Base-by-base conservation (phyloP, 345 rosid genomes). In the Mercurialis annua region DNA sequence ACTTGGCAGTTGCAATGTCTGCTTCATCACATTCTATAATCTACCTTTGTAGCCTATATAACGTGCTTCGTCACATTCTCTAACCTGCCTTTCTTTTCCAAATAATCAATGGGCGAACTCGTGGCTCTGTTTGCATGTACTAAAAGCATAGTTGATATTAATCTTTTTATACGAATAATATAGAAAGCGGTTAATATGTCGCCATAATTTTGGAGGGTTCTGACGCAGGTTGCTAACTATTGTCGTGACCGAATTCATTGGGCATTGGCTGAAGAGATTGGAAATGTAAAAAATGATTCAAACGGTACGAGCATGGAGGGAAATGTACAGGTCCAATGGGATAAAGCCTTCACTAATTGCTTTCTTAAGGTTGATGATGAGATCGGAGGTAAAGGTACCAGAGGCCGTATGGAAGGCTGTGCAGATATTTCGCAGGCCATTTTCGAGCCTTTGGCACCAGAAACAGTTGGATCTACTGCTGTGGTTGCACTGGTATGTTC, bases 121-220 rank as follows among this genome's bases (percentile, higher is more conserved):
- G 21, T 15, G 55, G 56, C 50, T 67, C 31, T 55, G 12, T 20
- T 56, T 12, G 51, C 21, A 44, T 21, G 33, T 66, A 30, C 44
- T 20, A 27, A 55, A 54, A 29, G 18, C 20, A 20, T 31, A 36
- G 16, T 1, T 27, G 59, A 21, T 46, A 18, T 47, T 26, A 30
- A 64, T n/a, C 53, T 59, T 20, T 6, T 1, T 36, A 34, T 64
- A 16, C 33, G 36, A 24, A 43, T 55, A 62, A 27, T 71, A 11
- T 76, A 65, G 71, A 58, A 53, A 47, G 7, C 43, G 54, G 48
- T 48, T 23, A 31, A 62, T 23, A 49, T 72, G 69, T 62, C 33
- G 49, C 71, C 66, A 67, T 82, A 68, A 78, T 74, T n/a, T 76
- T 71, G 69, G 80, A 54, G 80, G 72, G 67, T 51, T 59, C 66